Base-by-base conservation (phyloP, 2,329 filamentous ascomycete species). In the Ophiostoma australiae region DNA sequence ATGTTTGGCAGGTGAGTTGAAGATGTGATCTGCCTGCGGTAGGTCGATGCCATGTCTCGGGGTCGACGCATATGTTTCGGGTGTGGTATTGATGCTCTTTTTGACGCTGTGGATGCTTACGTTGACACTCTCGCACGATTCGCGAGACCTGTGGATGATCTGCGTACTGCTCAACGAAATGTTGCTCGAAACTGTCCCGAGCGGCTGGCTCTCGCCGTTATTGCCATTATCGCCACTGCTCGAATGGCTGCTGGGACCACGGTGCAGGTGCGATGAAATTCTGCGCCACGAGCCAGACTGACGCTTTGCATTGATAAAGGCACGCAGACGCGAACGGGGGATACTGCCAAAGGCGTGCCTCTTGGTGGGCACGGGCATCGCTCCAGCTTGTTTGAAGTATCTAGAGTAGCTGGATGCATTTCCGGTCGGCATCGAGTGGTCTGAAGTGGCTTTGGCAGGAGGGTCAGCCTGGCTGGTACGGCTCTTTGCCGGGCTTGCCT, bases 211-310 rank as follows among this genome's bases (percentile, higher is more conserved):
- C 35, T 66, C 27, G 33, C 35, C 41, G 6, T 23, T 6, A 17
- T 20, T 68, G 7, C 27, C 66, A 1, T 5, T n/a, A 52, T 68
- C 33, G 8, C 11, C 61, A 48, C 58, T 20, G 17, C 44, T 13
- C 20, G 61, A 27, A n/a, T 39, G 27, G 39, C 67, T 55, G 20
- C 61, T 20, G 6, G 31, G 17, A 11, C 63, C 33, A 23, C 39
- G 37, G 23, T 48, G 66, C 10, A 48, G 13, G 27, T 37, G 67
- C 7, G 67, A 68, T 23, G 67, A 68, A 1, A 68, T 31, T 55
- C 44, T 39, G n/a, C 69, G 69, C 69, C 69, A 70, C 41, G 69
- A 55, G 17, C 61, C 63, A 35, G 61, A 70, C 17, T 41, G 69
- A 17, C 41, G 65, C 44, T 67, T 70, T 33, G 68, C 68, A 31